Evolutionary conservation across 331 rosid genomes (phyloP).

Genomic region (Quercus phellos): DNA sequence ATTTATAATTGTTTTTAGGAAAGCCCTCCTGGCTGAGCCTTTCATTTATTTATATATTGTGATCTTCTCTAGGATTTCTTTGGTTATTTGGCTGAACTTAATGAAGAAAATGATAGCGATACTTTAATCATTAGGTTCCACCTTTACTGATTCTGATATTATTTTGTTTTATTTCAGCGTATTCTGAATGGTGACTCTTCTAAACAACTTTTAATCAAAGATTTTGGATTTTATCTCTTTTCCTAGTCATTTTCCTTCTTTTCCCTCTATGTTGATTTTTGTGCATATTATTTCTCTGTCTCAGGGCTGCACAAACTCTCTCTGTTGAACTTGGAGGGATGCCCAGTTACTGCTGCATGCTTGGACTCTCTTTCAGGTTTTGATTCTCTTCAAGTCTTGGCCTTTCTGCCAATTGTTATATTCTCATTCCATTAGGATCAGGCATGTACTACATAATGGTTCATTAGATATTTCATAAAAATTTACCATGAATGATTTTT

Average conservation of each 20-base stretch:
- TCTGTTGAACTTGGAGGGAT: constrained; percentile 88
- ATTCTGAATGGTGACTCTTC: neutral
- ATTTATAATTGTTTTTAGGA: neutral
- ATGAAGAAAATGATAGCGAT: neutral
- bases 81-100: neutral
- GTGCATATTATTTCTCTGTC: constrained; percentile 23
- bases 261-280: neutral
- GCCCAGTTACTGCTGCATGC: constrained; percentile 81
- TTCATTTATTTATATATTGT: neutral
- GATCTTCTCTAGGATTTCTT: neutral
- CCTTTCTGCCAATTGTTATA: neutral
- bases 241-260: neutral
- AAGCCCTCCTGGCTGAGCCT: neutral
- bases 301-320: constrained; percentile 73
- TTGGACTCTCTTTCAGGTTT: constrained; percentile 84
- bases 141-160: neutral
- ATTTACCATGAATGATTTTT: too few relatives aligned
- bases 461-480: too few relatives aligned
- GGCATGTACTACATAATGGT: neutral
- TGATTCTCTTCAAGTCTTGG: constrained; percentile 11
- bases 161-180: neutral
- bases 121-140: neutral
- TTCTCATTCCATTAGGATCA: neutral
- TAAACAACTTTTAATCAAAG: neutral
- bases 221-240: constrained; percentile 15